These are phyloP conservation scores for Phytophthora tubulina DNA, from an alignment of 352 stramenopile genomes.

Conservation along the genomic window DNA sequence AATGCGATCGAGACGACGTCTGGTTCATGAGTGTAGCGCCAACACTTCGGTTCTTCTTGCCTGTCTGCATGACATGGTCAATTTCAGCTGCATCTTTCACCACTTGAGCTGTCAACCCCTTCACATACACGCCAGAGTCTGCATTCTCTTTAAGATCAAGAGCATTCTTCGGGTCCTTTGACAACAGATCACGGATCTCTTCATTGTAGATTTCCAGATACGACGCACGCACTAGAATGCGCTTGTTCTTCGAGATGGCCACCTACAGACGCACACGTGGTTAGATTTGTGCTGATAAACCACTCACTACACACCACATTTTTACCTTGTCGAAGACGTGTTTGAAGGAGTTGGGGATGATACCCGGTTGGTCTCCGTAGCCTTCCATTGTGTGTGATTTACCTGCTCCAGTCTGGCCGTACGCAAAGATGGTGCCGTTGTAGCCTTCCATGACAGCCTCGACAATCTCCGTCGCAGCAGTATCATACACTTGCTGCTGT, in stretches of 20 bases:
- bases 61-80: constrained; percentile 92
- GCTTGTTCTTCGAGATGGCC: constrained; percentile 91
- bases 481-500: constrained; percentile 96
- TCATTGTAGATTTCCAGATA: constrained; percentile 99
- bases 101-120: constrained; percentile 87
- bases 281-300: too few species aligned
- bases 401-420: constrained; percentile 92
- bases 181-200: constrained; percentile 96
- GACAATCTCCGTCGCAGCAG: constrained; percentile 91
- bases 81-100: constrained; percentile 93
- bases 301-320: too few species aligned
- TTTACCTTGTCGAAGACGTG: constrained; percentile 89
- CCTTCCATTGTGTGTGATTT: constrained; percentile 93
- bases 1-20: constrained; percentile 96
- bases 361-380: constrained; percentile 81
- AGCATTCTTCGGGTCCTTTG: constrained; percentile 78
- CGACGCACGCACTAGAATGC: constrained; percentile 96
- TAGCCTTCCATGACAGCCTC: constrained; percentile 92
- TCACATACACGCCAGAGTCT: constrained; percentile 92
- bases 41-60: constrained; percentile 96
- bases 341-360: constrained; percentile 93
- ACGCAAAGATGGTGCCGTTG: constrained; percentile 94
- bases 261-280: constrained; percentile 28
- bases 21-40: constrained; percentile 98
- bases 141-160: constrained; percentile 93